A percentile compares a stretch with the other conserved stretches of the same genome.
These are phyloP conservation scores for Melanopsichium pennsylvanicum DNA, from an alignment of 1,284 basidiomycete genomes.

Conservation along the genomic window DNA sequence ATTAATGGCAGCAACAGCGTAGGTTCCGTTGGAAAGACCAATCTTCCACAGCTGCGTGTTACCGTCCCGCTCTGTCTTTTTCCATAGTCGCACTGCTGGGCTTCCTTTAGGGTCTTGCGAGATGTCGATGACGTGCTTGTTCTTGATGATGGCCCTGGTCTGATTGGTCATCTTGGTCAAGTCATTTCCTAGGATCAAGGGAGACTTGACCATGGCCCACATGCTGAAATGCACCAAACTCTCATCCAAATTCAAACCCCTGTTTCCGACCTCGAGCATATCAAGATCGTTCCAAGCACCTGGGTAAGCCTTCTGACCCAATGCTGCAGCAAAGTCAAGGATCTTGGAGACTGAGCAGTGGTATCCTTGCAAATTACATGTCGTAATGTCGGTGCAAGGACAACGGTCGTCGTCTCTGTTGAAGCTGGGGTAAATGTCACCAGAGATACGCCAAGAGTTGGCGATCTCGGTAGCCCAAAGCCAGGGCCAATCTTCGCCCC, in stretches of 20 bases:
- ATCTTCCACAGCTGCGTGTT: slow-evolving; percentile 43
- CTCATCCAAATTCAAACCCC: slow-evolving; percentile 42
- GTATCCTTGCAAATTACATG: slow-evolving; percentile 23
- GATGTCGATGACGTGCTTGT: slow-evolving; percentile 58
- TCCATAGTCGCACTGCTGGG: slow-evolving; percentile 47
- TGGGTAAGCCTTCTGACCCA: slow-evolving; percentile 50
- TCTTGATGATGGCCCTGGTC: slow-evolving; percentile 51
- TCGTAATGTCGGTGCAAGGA: slow-evolving; percentile 25
- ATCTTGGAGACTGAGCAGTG: slow-evolving; percentile 31
- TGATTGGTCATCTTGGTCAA: slow-evolving; percentile 47
- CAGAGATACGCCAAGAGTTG: slow-evolving; percentile 69
- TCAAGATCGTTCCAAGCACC: slow-evolving; percentile 62
- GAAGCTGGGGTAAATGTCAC: slow-evolving; percentile 27
- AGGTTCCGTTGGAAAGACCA: slow-evolving; percentile 32
- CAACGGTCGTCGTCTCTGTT: slow-evolving; percentile 27
- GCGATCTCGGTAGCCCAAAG: slow-evolving; percentile 66
- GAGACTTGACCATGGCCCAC: slow-evolving; percentile 61
- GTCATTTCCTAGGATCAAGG: slow-evolving; percentile 64
- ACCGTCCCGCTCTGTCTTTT: slow-evolving; percentile 18
- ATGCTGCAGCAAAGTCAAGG: slow-evolving; percentile 13
- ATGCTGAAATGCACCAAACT: slow-evolving; percentile 57
- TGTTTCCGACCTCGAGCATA: slow-evolving; percentile 49
- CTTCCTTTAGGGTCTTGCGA: slow-evolving; percentile 52
- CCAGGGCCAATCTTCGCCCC: slow-evolving; percentile 39
- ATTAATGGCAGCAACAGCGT: slow-evolving; percentile 40